Conservation (phyloP, 176 grass and related monocot genomes). For the Dactylis glomerata region DNA sequence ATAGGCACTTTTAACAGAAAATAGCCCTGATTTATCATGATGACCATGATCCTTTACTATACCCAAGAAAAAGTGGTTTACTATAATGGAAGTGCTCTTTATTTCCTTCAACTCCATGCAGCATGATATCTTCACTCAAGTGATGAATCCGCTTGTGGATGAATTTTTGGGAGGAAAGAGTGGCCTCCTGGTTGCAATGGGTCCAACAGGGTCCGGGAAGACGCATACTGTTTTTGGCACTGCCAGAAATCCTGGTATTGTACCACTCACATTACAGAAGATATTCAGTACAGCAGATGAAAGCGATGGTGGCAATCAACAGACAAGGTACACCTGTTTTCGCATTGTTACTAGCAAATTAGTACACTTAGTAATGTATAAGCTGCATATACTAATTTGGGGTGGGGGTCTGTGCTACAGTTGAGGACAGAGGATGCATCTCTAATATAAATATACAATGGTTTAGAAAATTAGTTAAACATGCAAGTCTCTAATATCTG, state of each 20-base stretch:
- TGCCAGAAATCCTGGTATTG: slow-evolving; percentile 58
- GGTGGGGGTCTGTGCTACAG: background rate
- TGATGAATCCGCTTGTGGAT: slow-evolving; percentile 66
- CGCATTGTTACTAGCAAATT: background rate
- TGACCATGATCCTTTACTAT: too few relatives aligned
- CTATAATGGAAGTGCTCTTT: background rate
- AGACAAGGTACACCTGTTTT: background rate
- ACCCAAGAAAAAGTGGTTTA: too few relatives aligned
- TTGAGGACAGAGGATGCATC: background rate
- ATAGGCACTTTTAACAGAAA: too few relatives aligned
- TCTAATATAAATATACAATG: background rate
- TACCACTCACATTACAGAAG: slow-evolving; percentile 53
- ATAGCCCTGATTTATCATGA: too few relatives aligned
- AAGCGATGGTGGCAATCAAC: slow-evolving; percentile 15
- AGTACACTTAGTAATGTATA: background rate
- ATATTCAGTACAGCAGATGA: slow-evolving; percentile 38
- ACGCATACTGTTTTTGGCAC: slow-evolving; percentile 83
- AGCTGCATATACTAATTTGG: background rate
- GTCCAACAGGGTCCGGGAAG: slow-evolving; percentile 84
- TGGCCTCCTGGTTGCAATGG: slow-evolving; percentile 68
- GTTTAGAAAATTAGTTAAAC: background rate
- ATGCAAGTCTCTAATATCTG: background rate
- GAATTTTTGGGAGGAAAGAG: slow-evolving; percentile 79
- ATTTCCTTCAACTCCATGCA: slow-evolving; percentile 23
- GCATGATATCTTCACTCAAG: slow-evolving; percentile 64